Conservation (phyloP, 164 flowering plant species). For the Dillenia turbinata region DNA sequence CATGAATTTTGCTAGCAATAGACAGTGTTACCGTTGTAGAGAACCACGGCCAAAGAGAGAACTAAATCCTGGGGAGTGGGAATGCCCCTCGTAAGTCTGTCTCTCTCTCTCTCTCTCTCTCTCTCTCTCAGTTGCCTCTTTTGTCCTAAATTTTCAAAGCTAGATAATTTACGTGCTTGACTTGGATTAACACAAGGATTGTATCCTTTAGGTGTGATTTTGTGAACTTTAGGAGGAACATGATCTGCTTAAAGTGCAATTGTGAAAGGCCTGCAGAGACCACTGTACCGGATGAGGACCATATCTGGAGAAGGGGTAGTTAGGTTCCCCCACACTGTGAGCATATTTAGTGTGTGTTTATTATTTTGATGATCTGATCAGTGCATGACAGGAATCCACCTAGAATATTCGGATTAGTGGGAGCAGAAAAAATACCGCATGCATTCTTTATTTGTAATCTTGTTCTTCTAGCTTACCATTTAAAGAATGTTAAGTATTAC, state of each 20-base stretch:
- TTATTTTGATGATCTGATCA: no score
- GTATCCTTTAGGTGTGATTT: conserved; percentile 63
- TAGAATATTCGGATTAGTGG: no score
- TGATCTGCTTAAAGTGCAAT: conserved; percentile 58
- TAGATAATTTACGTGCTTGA: not conserved
- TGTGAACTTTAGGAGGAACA: conserved; percentile 60
- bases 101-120: conserved; percentile 1
- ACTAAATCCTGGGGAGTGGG: conserved; percentile 85
- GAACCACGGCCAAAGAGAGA: conserved; percentile 55
- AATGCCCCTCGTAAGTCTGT: conserved; percentile 77
- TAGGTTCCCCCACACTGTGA: no score
- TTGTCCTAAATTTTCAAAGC: not conserved
- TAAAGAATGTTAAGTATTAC: no score
- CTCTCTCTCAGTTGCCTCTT: not conserved
- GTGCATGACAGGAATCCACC: no score
- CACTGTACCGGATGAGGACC: conserved; percentile 32
- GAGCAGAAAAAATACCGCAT: no score
- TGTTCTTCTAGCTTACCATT: no score
- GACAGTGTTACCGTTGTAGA: conserved; percentile 57
- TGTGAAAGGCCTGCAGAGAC: conserved; percentile 40
- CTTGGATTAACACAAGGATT: not conserved
- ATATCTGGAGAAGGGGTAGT: conserved; percentile 28
- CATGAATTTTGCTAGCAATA: conserved; percentile 85
- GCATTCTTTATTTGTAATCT: no score
- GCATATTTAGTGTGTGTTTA: no score